These are phyloP conservation scores for Perkinsus marinus DNA, from an alignment of 169 alveolate species.

Conservation along the genomic window DNA sequence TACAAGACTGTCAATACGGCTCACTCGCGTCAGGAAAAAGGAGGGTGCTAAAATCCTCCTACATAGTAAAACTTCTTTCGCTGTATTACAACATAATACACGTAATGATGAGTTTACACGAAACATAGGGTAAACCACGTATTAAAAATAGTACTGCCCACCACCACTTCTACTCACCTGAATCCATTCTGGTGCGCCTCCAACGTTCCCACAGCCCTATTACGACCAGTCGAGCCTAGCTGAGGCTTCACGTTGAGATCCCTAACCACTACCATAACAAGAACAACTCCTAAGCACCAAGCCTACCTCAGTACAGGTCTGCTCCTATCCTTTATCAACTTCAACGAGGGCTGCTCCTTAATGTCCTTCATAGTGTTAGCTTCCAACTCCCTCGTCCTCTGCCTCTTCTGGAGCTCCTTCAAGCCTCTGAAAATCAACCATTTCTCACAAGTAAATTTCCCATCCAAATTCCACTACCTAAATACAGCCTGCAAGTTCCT, in stretches of 20 bases:
- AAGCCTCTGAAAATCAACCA: constrained; percentile 55
- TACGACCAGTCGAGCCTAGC: neutral
- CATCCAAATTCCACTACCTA: neutral
- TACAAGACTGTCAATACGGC: too few species aligned
- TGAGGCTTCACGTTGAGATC: neutral
- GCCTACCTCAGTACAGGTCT: constrained; percentile 37
- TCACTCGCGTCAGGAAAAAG: too few species aligned
- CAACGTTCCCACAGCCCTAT: constrained; percentile 74
- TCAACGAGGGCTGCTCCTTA: constrained; percentile 62
- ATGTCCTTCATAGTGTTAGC: constrained; percentile 67
- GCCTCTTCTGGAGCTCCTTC: constrained; percentile 81
- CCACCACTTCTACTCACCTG: constrained; percentile 53
- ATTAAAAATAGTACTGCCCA: too few species aligned
- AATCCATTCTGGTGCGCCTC: constrained; percentile 93
- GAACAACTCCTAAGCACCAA: neutral
- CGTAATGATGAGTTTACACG: too few species aligned
- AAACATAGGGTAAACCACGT: too few species aligned
- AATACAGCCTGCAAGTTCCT: constrained; percentile 41
- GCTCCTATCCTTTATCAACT: neutral
- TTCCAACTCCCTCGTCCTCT: constrained; percentile 75
- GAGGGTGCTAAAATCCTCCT: too few species aligned
- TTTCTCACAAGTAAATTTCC: neutral
- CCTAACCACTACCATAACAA: neutral
- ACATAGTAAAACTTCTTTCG: too few species aligned
- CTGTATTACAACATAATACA: too few species aligned